phyloP scores from a whole-genome alignment of 1,139 yeast species.

The Lodderomyces parapsilosis region DNA sequence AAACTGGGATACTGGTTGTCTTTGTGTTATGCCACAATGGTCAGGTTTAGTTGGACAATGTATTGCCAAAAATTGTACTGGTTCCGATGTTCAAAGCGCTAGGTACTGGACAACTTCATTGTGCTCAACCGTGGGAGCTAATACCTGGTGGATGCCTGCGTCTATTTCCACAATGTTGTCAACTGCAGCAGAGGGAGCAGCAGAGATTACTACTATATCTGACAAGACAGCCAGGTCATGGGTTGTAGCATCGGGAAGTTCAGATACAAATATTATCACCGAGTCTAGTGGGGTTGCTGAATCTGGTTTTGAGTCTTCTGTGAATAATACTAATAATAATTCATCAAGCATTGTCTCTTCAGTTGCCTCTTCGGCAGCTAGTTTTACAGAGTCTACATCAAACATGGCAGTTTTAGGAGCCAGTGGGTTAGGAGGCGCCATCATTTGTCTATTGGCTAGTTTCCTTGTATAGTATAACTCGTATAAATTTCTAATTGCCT shows the following conservation, averaged over 20 bases:
- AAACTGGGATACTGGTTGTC: slow-evolving; percentile 55
- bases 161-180: slow-evolving; percentile 32
- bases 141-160: slow-evolving; percentile 47
- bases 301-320: slow-evolving; percentile 5
- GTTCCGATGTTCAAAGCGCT: slow-evolving; percentile 37
- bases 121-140: slow-evolving; percentile 45
- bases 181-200: slow-evolving; percentile 22
- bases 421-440: slow-evolving; percentile 11
- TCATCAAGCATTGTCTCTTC: slow-evolving; percentile 8
- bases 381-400: slow-evolving; percentile 12
- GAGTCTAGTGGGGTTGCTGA: slow-evolving; percentile 5
- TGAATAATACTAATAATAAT: background rate
- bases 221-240: slow-evolving; percentile 13
- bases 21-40: slow-evolving; percentile 52
- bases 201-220: slow-evolving; percentile 14
- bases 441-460: slow-evolving; percentile 11
- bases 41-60: slow-evolving; percentile 45
- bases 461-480: slow-evolving; percentile 8
- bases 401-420: slow-evolving; percentile 11
- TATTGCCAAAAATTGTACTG: slow-evolving; percentile 40
- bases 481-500: too few species aligned
- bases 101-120: slow-evolving; percentile 42
- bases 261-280: slow-evolving; percentile 15
- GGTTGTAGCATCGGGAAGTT: slow-evolving; percentile 15
- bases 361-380: slow-evolving; percentile 12